Percentiles rank a stretch among this genome's conserved stretches.
These are phyloP conservation scores for Eucalyptus leucophloia DNA, from an alignment of 345 rosid species.

Conservation along the genomic window DNA sequence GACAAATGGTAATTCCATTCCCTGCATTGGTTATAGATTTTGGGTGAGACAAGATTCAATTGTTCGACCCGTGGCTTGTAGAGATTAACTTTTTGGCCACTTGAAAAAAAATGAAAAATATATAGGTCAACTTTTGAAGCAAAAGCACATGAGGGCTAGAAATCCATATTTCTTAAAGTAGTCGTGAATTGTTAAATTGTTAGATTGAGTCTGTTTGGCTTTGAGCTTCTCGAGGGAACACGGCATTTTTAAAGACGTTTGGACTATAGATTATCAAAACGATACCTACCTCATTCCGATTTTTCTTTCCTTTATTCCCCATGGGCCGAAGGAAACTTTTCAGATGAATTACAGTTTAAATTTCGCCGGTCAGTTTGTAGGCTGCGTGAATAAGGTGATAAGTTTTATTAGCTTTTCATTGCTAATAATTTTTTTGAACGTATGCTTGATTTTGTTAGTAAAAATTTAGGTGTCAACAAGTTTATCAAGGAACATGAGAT, in stretches of 20 bases:
- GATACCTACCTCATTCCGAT: not conserved
- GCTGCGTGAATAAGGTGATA: not conserved
- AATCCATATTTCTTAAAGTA: too few species aligned
- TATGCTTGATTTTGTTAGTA: accelerated
- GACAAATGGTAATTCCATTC: too few species aligned
- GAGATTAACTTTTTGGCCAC: too few species aligned
- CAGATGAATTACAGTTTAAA: not conserved
- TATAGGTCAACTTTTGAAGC: too few species aligned
- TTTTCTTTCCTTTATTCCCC: too few species aligned
- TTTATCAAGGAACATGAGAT: too few species aligned
- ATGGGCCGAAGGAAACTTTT: not conserved
- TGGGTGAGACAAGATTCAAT: too few species aligned
- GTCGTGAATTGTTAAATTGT: not conserved
- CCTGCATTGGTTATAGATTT: too few species aligned
- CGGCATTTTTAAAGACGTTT: too few species aligned
- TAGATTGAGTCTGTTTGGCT: not conserved
- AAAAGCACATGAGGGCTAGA: too few species aligned
- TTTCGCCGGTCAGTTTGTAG: not conserved
- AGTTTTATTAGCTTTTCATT: not conserved
- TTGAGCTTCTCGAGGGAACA: not conserved
- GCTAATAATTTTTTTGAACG: not conserved
- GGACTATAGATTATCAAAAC: not conserved
- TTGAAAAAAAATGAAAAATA: too few species aligned
- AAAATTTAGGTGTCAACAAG: not conserved
- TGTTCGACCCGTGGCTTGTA: too few species aligned